A percentile compares a stretch with the other conserved stretches of the same genome.
phyloP scores from a whole-genome alignment of 2,329 filamentous ascomycete species.

The Nannizziopsis barbatae region DNA sequence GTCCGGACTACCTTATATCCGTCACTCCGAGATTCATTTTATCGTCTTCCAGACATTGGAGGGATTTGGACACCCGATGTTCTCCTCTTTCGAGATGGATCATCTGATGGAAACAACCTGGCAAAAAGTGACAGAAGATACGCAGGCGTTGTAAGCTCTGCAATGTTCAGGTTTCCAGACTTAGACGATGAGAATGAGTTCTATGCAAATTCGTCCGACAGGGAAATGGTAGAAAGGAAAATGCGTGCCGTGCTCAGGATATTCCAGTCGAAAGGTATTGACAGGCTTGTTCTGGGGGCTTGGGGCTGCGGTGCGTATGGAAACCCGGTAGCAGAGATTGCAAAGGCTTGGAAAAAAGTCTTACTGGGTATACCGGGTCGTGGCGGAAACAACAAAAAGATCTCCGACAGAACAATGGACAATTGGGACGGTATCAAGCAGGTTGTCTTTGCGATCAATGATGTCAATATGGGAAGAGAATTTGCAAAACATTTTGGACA shows the following conservation, averaged over 20 bases:
- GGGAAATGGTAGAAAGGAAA: constrained; percentile 7
- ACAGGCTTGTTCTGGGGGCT: constrained; percentile 8
- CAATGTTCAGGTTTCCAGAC: constrained; percentile 11
- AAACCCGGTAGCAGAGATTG: constrained; percentile 9
- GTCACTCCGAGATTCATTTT: constrained; percentile 9
- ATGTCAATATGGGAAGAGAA: constrained; percentile 2
- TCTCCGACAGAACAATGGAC: neutral
- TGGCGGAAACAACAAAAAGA: neutral
- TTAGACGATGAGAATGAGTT: neutral
- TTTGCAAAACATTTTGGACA: constrained; percentile 8
- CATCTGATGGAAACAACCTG: constrained; percentile 1
- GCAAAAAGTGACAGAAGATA: constrained; percentile 7
- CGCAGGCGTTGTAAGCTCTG: constrained; percentile 10
- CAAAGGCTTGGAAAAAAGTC: constrained; percentile 8
- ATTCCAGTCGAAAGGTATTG: constrained; percentile 7
- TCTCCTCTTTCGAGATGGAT: constrained; percentile 7
- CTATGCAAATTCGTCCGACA: constrained; percentile 2
- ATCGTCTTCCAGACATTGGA: constrained; percentile 9
- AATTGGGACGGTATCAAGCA: constrained; percentile 7
- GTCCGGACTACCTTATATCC: constrained; percentile 11
- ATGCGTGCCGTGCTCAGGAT: constrained; percentile 11
- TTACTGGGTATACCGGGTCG: neutral
- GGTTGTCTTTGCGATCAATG: constrained; percentile 10
- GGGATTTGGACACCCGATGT: constrained; percentile 11
- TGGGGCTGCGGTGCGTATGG: constrained; percentile 12